Base-by-base conservation (phyloP, 768 basidiomycete species). In the Tylopilus cervinicoccineus region DNA sequence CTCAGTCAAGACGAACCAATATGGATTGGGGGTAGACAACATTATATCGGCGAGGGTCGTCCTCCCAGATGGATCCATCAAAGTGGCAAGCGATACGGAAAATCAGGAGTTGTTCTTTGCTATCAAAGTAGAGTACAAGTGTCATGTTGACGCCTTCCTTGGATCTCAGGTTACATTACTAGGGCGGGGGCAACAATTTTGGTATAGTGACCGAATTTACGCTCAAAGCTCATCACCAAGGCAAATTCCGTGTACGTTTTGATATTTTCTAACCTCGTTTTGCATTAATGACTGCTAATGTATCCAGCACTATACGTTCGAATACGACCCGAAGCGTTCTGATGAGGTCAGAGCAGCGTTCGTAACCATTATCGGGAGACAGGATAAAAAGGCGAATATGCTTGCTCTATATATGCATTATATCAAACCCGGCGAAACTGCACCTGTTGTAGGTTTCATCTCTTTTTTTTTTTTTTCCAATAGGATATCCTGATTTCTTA, bases 21-120 rank as follows among this genome's bases (percentile, higher is more conserved):
- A 58, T 45, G 68, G 71, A 2, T 48, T 72, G 10, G 59, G 60
- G 2, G 52, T 70, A 29, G 71, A 72, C 53, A 71, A 68, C 43
- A 41, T 72, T 24, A 49, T 40, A 13, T 55, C 39, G 24, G 59
- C 55, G 27, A 48, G 64, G 37, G 34, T 71, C 19, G 66, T 69
- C 14, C 43, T 63, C 2, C 67, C 69, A 8, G 56, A 58, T 34
- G 71, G 71, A 4, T 2, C 40, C 48, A 19, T 19, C 13, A 13
- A 11, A 6, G 45, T n/a, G 28, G 57, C 37, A 6, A 43, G 22
- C 22, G 24, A 36, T 4, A 38, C 6, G 27, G 26, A 52, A 1
- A 24, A 56, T 4, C 3, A 10, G 20, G 32, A 49, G 13, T 24
- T 53, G 28, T 54, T 51, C 17, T 42, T 42, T 14, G 49, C 44